A percentile compares a stretch with the other conserved stretches of the same genome.
These are phyloP conservation scores for Inga oerstediana DNA, from an alignment of 306 rosid species.

Conservation along the genomic window DNA sequence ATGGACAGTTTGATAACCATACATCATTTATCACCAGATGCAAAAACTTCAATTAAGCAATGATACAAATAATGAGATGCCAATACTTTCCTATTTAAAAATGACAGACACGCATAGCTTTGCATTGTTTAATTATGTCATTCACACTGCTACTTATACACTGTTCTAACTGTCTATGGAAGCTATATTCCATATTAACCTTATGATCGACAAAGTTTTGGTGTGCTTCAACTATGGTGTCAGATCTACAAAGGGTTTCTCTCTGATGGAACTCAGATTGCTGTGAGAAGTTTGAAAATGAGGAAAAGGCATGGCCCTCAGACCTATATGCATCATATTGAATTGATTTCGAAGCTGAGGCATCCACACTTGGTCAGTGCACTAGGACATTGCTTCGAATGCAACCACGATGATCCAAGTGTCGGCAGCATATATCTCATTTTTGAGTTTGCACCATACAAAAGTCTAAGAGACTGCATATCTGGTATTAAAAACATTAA, in stretches of 20 bases:
- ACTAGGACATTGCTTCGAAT: conserved; percentile 95
- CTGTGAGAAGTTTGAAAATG: conserved; percentile 67
- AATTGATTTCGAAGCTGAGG: conserved; percentile 81
- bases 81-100: background rate
- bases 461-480: conserved; percentile 62
- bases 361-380: conserved; percentile 79
- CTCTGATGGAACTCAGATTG: conserved; percentile 70
- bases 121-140: background rate
- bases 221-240: conserved; percentile 11
- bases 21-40: background rate
- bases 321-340: conserved; percentile 68
- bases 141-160: background rate
- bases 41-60: background rate
- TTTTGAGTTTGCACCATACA: conserved; percentile 74
- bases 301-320: conserved; percentile 68
- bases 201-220: conserved; percentile 10
- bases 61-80: background rate
- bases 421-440: conserved; percentile 65
- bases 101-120: background rate
- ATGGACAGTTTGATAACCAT: background rate
- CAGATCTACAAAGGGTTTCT: conserved; percentile 84
- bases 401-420: conserved; percentile 65
- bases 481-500: conserved; percentile 60
- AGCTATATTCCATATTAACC: background rate
- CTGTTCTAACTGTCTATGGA: background rate